A percentile compares a stretch with the other conserved stretches of the same genome.
These are phyloP conservation scores for Hemileia vastatrix DNA, from an alignment of 1,284 basidiomycete genomes.

Conservation along the genomic window DNA sequence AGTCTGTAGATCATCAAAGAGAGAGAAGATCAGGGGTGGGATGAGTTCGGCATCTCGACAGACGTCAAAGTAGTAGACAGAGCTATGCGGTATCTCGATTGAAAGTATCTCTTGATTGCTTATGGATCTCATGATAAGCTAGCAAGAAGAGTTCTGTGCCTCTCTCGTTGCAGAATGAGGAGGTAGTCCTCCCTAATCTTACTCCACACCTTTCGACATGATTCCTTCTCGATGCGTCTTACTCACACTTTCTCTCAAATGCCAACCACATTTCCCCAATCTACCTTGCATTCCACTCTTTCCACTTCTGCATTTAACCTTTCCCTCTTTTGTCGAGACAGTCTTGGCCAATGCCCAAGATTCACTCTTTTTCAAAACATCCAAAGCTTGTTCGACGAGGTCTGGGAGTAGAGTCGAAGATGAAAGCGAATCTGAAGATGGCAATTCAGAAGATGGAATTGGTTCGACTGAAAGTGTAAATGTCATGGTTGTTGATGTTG, in stretches of 20 bases:
- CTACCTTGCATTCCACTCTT: too few relatives aligned
- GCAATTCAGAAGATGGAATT: background rate
- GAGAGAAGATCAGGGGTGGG: background rate
- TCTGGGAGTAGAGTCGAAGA: background rate
- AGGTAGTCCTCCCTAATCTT: too few relatives aligned
- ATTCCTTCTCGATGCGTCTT: too few relatives aligned
- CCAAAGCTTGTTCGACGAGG: background rate
- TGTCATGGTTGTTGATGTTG: background rate
- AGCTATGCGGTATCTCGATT: background rate
- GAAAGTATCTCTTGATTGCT: background rate
- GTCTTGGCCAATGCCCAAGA: background rate
- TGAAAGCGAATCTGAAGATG: background rate
- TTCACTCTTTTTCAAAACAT: background rate
- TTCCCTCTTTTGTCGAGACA: slow-evolving; percentile 22
- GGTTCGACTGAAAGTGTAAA: background rate
- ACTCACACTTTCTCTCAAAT: too few relatives aligned
- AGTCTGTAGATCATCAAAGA: slow-evolving; percentile 16
- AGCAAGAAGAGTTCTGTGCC: background rate
- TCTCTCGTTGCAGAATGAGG: too few relatives aligned
- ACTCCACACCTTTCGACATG: too few relatives aligned
- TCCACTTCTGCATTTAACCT: slow-evolving; percentile 26
- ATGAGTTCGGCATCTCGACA: background rate
- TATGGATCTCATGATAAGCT: too few relatives aligned
- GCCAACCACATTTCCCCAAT: too few relatives aligned
- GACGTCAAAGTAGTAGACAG: background rate